Base-by-base conservation (phyloP, 2,329 filamentous ascomycete genomes). In the Pyrenochaeta sp. region DNA sequence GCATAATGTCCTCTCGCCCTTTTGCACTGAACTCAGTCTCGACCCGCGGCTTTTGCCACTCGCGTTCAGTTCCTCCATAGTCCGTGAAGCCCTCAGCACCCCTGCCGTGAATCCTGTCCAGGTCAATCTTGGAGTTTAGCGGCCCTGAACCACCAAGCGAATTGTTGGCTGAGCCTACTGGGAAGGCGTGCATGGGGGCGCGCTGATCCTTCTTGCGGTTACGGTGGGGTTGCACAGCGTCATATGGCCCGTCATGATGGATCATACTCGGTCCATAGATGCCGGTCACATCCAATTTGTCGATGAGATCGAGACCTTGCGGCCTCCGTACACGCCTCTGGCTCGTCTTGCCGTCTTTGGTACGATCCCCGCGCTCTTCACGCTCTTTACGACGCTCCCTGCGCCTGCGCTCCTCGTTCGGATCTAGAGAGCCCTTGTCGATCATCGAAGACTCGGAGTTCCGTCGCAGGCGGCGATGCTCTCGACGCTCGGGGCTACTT, bases 191-290 rank as follows among this genome's bases (percentile, higher is more conserved):
- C 92, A 99, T 97, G 0, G 95, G 95, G 6, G 95, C 93, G 53
- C 91, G 88, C 59, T 89, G 88, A 71, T 90, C 89, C 69, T 89
- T 91, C 73, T 91, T 91, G 56, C 91, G 89, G 78, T 98, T 99
- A 64, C 95, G 91, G 76, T 96, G 91, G 4, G 95, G 93, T 77
- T 97, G 96, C 76, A 95, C 91, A 22, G 95, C 95, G 78, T 99
- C 95, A 71, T 97, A 99, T 4, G 95, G 95, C 0, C 95, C 95
- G 72, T 98, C 95, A 73, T 99, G 95, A 72, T 99, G 95, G 79
- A 98, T 97, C 67, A 97, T 82, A 79, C 94, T 93, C 70, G 91
- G 92, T 56, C 95, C 94, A 74, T 96, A 97, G 68, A 98, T 96
- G 76, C 93, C 93, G 4, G 93, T 97, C 62, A 95, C 93, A 81